Evolutionary conservation across 768 basidiomycete genomes (phyloP).

Genomic region (Termitomyces sp.): DNA sequence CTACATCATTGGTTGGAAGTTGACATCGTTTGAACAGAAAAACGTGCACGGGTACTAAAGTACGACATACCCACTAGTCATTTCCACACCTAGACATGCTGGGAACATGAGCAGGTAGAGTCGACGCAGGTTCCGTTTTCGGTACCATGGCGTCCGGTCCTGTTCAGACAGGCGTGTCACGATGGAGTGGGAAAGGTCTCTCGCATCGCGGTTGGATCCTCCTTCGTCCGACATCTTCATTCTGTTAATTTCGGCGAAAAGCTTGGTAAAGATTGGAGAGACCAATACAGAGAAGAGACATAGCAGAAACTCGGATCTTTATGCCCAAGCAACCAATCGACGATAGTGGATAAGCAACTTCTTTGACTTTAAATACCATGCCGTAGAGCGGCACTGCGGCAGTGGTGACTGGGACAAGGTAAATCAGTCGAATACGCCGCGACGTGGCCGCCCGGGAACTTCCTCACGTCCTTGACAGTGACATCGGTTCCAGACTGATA

Average conservation of each 20-base stretch:
- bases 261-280: neutral
- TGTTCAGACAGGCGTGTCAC: slow-evolving; percentile 34
- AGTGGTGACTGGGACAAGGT: neutral
- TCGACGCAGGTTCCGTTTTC: slow-evolving; percentile 50
- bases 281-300: neutral
- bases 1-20: slow-evolving; percentile 20
- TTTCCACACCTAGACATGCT: slow-evolving; percentile 57
- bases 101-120: slow-evolving; percentile 52
- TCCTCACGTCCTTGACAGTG: too few species aligned
- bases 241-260: neutral
- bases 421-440: neutral
- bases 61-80: slow-evolving; percentile 48
- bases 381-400: neutral
- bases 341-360: neutral
- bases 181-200: slow-evolving; percentile 21
- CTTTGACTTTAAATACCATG: neutral
- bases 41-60: neutral
- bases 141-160: slow-evolving; percentile 57
- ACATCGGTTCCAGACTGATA: too few species aligned
- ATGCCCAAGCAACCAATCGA: neutral
- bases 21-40: neutral
- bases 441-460: neutral
- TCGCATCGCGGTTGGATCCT: neutral
- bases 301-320: neutral
- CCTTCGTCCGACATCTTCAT: neutral